Evolutionary conservation across 2,329 filamentous ascomycete genomes (phyloP), one percentile per base, ranked within the genome.

Genomic region (Sphaerulina musiva): DNA sequence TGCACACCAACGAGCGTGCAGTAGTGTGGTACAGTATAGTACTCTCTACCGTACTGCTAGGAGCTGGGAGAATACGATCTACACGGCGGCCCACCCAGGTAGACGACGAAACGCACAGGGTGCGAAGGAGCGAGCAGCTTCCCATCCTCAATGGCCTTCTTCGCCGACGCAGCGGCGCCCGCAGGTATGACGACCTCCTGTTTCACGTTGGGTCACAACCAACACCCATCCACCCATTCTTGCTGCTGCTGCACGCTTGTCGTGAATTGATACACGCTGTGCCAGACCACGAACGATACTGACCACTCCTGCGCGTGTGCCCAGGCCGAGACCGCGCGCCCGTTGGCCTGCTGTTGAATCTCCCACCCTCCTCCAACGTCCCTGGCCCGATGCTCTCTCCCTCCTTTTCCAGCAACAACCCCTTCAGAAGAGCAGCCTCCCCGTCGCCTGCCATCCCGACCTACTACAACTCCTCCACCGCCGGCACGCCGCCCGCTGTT

Each of bases 391-490:
- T 36, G 14, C 23, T 23, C 41, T 75, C 80, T 51, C 31, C 86
- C 69, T 85, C 83, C 72, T 80, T 90, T 54, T 72, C 74, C 66
- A 84, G 84, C 70, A 90, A 90, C 78, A 91, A 91, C 69, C 87
- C 87, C 59, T 91, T 81, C 68, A 84, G 86, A 75, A 82, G 85
- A 66, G 82, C 84, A 60, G 76, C 77, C 38, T 87, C 74, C 60
- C 68, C 50, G 56, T 71, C 60, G 36, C 66, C 63, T 9, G 36
- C 68, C 66, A 53, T 38, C 40, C 49, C 57, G 43, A 50, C 41
- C 43, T 45, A 48, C 50, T 23, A 26, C 48, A 45, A 41, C 50
- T 47, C 31, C 41, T 11, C 34, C 32, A 34, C 47, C 26, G 52
- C 47, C 36, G 41, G 34, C 54, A 53, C 54, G 54, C 54, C 50